Conservation (phyloP, 805 yeast genomes). For the Myxozyma lipomycoides region DNA sequence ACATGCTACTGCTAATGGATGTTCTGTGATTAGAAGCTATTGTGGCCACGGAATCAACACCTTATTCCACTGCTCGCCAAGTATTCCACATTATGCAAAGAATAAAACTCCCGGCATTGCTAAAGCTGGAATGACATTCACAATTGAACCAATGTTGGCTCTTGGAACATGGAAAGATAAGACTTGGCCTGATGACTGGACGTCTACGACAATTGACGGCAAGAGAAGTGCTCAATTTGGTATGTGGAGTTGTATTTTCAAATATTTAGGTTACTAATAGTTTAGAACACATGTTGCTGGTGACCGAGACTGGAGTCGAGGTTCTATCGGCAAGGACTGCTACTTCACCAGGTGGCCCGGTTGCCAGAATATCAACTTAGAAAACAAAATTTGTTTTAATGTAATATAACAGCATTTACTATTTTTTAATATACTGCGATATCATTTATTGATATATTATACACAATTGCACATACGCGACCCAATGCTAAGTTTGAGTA, state of each 20-base stretch:
- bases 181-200: slow-evolving; percentile 98
- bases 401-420: background rate
- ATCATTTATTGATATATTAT: background rate
- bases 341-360: slow-evolving; percentile 85
- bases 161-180: slow-evolving; percentile 75
- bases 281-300: slow-evolving; percentile 73
- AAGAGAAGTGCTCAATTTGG: slow-evolving; percentile 85
- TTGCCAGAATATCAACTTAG: slow-evolving; percentile 2
- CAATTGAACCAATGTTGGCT: slow-evolving; percentile 96
- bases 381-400: background rate
- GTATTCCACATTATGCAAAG: slow-evolving; percentile 88
- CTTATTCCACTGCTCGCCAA: slow-evolving; percentile 88
- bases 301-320: slow-evolving; percentile 92
- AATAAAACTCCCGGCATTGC: slow-evolving; percentile 92
- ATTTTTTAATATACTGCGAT: background rate
- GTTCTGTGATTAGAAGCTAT: slow-evolving; percentile 85
- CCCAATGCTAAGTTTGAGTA: background rate
- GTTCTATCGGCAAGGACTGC: slow-evolving; percentile 77
- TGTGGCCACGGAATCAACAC: slow-evolving; percentile 91
- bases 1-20: slow-evolving; percentile 70
- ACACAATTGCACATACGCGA: background rate
- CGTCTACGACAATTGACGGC: slow-evolving; percentile 88
- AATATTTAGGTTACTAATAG: too few relatives aligned
- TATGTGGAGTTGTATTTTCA: slow-evolving; percentile 3
- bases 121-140: slow-evolving; percentile 93